Conservation (phyloP, 2,329 filamentous ascomycete species). For the Fusarium avenaceum region DNA sequence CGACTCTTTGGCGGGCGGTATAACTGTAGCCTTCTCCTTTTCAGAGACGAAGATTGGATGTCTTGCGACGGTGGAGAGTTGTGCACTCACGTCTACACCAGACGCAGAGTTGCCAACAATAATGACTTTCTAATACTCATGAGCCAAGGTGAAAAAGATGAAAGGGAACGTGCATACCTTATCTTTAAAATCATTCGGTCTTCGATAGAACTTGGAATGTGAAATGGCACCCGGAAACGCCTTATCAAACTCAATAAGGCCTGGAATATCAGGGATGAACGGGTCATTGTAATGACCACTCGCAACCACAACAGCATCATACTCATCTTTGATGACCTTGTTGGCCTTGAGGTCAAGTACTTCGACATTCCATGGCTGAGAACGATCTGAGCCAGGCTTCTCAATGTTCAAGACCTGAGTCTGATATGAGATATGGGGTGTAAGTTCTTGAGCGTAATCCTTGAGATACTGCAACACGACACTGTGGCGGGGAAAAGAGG, state of each 20-base stretch:
- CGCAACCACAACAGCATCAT: constrained; percentile 73
- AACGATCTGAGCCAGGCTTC: constrained; percentile 31
- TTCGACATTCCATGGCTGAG: constrained; percentile 61
- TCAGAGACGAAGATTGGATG: constrained; percentile 69
- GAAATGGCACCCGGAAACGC: constrained; percentile 64
- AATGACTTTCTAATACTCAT: constrained; percentile 68
- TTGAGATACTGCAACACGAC: constrained; percentile 75
- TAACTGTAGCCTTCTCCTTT: constrained; percentile 53
- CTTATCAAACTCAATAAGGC: constrained; percentile 66
- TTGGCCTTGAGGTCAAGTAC: constrained; percentile 50
- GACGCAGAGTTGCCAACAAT: constrained; percentile 80
- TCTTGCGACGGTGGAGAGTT: constrained; percentile 69
- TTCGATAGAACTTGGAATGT: constrained; percentile 78
- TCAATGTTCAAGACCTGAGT: constrained; percentile 69
- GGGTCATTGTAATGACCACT: constrained; percentile 74
- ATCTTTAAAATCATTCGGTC: constrained; percentile 50
- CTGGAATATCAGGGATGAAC: constrained; percentile 68
- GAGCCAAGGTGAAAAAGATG: neutral
- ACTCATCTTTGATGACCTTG: constrained; percentile 53
- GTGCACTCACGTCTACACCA: constrained; percentile 76
- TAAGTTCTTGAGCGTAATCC: constrained; percentile 72
- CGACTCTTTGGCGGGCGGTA: constrained; percentile 44
- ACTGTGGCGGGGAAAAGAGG: constrained; percentile 75
- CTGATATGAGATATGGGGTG: constrained; percentile 69
- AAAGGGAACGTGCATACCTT: constrained; percentile 45